Percentiles rank a stretch among this genome's conserved stretches.
These are phyloP conservation scores for Colletotrichum sp. DNA, from an alignment of 2,329 filamentous ascomycete species.

Conservation along the genomic window DNA sequence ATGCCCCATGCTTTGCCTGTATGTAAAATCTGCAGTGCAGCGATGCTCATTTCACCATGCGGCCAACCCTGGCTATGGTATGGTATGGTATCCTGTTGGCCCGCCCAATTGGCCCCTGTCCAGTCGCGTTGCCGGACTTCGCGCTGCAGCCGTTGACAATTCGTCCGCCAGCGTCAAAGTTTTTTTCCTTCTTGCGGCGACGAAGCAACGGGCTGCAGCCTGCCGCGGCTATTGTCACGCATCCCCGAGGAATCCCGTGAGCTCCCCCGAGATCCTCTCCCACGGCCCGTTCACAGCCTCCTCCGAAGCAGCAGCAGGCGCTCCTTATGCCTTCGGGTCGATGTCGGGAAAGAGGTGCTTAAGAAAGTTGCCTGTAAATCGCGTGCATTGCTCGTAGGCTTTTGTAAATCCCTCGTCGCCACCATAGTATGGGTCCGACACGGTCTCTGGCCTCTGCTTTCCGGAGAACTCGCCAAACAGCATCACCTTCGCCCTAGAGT, in stretches of 20 bases:
- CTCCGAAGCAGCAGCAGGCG: neutral
- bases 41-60: neutral
- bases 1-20: neutral
- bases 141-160: neutral
- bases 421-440: conserved; percentile 94
- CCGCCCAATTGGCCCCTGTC: neutral
- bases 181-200: neutral
- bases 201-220: neutral
- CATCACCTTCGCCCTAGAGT: conserved; percentile 70
- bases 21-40: neutral
- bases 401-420: conserved; percentile 79
- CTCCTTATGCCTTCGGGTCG: conserved; percentile 16
- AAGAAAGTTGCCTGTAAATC: conserved; percentile 81
- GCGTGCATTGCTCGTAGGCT: conserved; percentile 83
- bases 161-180: neutral
- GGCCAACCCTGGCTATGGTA: neutral
- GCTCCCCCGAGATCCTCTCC: neutral
- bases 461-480: conserved; percentile 86
- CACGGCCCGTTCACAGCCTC: neutral
- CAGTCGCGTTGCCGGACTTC: neutral
- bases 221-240: neutral
- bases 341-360: conserved; percentile 57
- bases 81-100: neutral
- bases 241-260: neutral
- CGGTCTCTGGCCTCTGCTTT: conserved; percentile 67